Evolutionary conservation across 352 stramenopile genomes (phyloP).

Genomic region (Phytophthora rubi): DNA sequence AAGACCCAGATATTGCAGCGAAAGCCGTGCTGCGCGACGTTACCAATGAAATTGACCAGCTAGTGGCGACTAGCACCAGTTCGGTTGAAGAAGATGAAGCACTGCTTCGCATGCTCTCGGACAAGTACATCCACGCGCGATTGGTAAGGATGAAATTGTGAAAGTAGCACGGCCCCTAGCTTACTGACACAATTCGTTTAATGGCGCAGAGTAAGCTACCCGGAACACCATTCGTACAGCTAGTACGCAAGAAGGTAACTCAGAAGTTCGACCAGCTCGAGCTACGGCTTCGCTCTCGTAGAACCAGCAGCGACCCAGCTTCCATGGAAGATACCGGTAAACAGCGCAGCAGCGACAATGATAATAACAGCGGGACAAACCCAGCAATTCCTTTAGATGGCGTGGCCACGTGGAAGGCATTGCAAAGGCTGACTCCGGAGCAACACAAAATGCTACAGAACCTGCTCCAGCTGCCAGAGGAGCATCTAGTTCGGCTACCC

Average conservation of each 20-base stretch:
- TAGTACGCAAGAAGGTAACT: conserved; percentile 48
- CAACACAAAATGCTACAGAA: conserved; percentile 54
- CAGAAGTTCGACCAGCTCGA: conserved; percentile 56
- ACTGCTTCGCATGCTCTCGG: conserved; percentile 41
- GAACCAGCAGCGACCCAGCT: background rate
- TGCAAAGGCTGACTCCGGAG: conserved; percentile 32
- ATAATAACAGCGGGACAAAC: background rate
- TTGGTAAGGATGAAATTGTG: conserved; percentile 33
- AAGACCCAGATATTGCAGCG: conserved; percentile 47
- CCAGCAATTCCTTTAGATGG: background rate
- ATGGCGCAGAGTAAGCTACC: conserved; percentile 46
- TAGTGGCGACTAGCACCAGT: conserved; percentile 21
- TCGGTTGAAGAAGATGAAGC: conserved; percentile 21
- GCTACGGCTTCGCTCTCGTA: conserved; percentile 6
- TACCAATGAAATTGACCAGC: conserved; percentile 49
- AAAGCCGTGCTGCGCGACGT: conserved; percentile 49
- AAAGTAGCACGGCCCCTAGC: background rate
- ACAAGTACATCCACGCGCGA: conserved; percentile 48
- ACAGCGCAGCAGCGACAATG: conserved; percentile 21
- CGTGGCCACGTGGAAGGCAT: conserved; percentile 17
- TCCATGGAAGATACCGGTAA: background rate
- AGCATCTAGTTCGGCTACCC: conserved; percentile 45
- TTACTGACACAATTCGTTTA: background rate
- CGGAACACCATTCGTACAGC: conserved; percentile 57
- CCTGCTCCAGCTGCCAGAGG: conserved; percentile 41